Percentiles rank a stretch among this genome's conserved stretches.
These are phyloP conservation scores for Xylaria sp. DNA, from an alignment of 2,329 filamentous ascomycete species.

Conservation along the genomic window DNA sequence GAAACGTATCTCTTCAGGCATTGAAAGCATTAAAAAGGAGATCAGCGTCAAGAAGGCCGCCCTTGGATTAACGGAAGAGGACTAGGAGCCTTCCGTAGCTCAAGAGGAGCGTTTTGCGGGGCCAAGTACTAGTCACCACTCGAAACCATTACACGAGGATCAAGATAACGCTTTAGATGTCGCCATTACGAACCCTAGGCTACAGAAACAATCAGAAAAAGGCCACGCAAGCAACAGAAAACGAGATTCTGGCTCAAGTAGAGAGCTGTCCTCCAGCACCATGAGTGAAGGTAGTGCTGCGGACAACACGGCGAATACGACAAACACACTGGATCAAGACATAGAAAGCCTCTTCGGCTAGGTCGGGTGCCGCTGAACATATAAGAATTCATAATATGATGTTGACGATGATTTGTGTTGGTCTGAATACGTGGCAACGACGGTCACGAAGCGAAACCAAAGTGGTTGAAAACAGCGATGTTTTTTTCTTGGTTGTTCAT, in stretches of 20 bases:
- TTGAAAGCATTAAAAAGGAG: constrained; percentile 59
- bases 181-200: background rate
- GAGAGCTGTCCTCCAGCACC: constrained; percentile 1
- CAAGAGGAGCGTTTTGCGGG: constrained; percentile 8
- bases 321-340: constrained; percentile 6
- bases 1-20: constrained; percentile 61
- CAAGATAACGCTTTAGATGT: constrained; percentile 1
- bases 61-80: constrained; percentile 48
- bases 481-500: background rate
- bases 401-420: background rate
- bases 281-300: constrained; percentile 13
- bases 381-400: background rate
- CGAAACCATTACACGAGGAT: background rate
- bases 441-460: background rate
- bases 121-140: background rate
- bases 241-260: background rate
- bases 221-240: background rate
- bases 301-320: background rate
- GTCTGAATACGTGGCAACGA: background rate
- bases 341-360: constrained; percentile 13
- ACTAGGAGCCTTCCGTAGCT: constrained; percentile 39
- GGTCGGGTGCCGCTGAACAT: background rate
- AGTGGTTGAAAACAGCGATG: constrained; percentile 1
- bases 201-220: background rate
- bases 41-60: constrained; percentile 51